These are phyloP conservation scores for Chlamydomonas reinhardtii DNA, from an alignment of 163 green algal species.

Conservation along the genomic window DNA sequence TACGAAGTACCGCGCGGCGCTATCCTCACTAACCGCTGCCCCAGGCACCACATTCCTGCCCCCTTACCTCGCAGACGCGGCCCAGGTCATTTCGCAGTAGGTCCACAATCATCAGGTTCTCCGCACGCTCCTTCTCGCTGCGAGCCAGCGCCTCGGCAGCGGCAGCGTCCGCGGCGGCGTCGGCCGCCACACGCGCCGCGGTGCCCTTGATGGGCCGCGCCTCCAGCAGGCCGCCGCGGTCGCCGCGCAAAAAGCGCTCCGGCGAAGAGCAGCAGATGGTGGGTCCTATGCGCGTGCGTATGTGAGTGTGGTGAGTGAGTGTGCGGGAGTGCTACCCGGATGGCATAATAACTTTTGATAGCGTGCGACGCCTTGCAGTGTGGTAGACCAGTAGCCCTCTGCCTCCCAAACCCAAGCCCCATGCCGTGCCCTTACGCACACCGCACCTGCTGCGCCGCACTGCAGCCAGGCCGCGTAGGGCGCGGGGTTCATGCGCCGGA, in stretches of 20 bases:
- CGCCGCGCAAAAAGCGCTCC: constrained; percentile 93
- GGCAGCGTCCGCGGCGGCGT: constrained; percentile 70
- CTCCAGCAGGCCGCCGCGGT: constrained; percentile 85
- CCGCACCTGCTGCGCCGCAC: constrained; percentile 62
- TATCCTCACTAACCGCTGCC: neutral
- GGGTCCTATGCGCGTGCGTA: constrained; percentile 28
- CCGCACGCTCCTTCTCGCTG: constrained; percentile 93
- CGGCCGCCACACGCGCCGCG: constrained; percentile 56
- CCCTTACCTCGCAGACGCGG: constrained; percentile 81
- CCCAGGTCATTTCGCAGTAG: constrained; percentile 98
- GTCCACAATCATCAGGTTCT: constrained; percentile 99
- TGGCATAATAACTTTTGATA: too few relatives aligned
- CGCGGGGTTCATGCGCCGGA: constrained; percentile 92
- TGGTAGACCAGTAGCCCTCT: too few relatives aligned
- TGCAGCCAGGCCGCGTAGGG: constrained; percentile 93
- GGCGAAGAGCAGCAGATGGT: constrained; percentile 94
- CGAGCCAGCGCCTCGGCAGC: constrained; percentile 68
- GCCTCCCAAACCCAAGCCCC: too few relatives aligned
- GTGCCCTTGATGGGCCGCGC: constrained; percentile 97
- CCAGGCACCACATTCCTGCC: too few relatives aligned
- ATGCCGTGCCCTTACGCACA: too few relatives aligned
- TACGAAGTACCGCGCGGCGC: too few relatives aligned
- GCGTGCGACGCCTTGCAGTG: too few relatives aligned
- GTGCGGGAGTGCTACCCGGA: neutral
- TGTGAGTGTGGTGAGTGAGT: neutral